A percentile compares a stretch with the other conserved stretches of the same genome.
Conservation (phyloP, 768 basidiomycete species). For the Rickenella mellea region DNA sequence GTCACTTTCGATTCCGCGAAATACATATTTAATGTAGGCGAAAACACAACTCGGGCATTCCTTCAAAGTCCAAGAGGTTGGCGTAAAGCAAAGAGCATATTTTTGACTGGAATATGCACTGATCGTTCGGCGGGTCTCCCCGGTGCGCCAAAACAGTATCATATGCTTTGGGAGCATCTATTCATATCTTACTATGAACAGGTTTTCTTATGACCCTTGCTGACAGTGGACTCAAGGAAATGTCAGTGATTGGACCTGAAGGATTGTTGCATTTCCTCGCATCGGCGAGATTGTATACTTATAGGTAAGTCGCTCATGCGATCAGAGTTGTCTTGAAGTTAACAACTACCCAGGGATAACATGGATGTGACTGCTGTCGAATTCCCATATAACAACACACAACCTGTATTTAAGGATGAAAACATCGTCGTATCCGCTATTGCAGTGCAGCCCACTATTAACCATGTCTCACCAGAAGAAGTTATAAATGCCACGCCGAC, state of each 20-base stretch:
- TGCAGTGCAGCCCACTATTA: too few relatives aligned
- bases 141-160: too few relatives aligned
- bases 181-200: slow-evolving; percentile 14
- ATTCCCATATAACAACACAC: slow-evolving; percentile 22
- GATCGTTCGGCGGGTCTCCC: slow-evolving; percentile 63
- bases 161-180: too few relatives aligned
- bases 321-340: too few relatives aligned
- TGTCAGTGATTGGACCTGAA: slow-evolving; percentile 63
- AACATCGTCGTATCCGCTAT: slow-evolving; percentile 59
- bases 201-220: slow-evolving; percentile 76
- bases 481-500: too few relatives aligned
- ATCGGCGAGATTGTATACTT: slow-evolving; percentile 57
- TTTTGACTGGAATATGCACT: slow-evolving; percentile 58
- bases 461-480: too few relatives aligned
- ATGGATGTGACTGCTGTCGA: slow-evolving; percentile 39
- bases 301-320: slow-evolving; percentile 47
- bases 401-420: slow-evolving; percentile 49
- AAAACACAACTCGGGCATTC: slow-evolving; percentile 69
- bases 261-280: slow-evolving; percentile 66
- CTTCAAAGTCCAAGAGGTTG: slow-evolving; percentile 57
- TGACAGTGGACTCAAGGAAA: slow-evolving; percentile 48
- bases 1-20: slow-evolving; percentile 70
- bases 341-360: slow-evolving; percentile 30
- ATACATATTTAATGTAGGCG: slow-evolving; percentile 84
- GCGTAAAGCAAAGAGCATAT: slow-evolving; percentile 59